Evolutionary conservation across 2,329 filamentous ascomycete genomes (phyloP), one percentile per base, ranked within the genome.

Genomic region (Calonectria ilicicola): DNA sequence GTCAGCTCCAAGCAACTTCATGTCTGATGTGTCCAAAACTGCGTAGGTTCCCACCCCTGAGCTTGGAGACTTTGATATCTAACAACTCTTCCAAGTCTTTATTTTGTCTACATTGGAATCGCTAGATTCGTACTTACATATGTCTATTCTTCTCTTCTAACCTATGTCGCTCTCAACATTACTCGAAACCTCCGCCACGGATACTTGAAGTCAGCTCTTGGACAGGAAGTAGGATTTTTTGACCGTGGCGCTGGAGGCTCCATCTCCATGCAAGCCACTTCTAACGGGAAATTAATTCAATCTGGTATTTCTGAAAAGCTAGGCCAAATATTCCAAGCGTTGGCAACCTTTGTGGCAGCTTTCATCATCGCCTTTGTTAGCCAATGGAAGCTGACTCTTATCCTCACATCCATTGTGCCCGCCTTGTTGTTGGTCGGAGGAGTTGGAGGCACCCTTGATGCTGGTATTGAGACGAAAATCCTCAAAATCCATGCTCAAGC

Each of bases 101-200:
- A 88, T 77, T 90, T 91, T 73, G 83, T 91, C 38, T 91, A 90
- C 74, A 82, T 91, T 19, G 90, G 90, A 75, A 81, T 90, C 63
- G 89, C 81, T 0, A 86, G 88, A 35, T 87, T 91, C 72, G 77
- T 80, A 26, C 78, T 88, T 9, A 83, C 86, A 9, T 91, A 90
- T 74, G 76, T 85, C 21, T 84, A 85, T 75, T 82, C 82, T 29
- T 78, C 80, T 3, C 78, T 83, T 32, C 78, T 89, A n/a, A 89
- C 86, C 5, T 86, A 89, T 40, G 83, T 86, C 5, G 87, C 87
- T 2, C 53, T 60, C 10, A 38, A 38, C 14, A 60, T 40, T 12
- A 60, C 53, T 2, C 32, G 87, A 65, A 86, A 82, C 58, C 78
- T 85, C 32, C 82, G 89, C 5, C 83, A 86, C 51, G 82, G 83